Conservation (phyloP, 179 eudicot genomes). For the Heliamphora pulchella region DNA sequence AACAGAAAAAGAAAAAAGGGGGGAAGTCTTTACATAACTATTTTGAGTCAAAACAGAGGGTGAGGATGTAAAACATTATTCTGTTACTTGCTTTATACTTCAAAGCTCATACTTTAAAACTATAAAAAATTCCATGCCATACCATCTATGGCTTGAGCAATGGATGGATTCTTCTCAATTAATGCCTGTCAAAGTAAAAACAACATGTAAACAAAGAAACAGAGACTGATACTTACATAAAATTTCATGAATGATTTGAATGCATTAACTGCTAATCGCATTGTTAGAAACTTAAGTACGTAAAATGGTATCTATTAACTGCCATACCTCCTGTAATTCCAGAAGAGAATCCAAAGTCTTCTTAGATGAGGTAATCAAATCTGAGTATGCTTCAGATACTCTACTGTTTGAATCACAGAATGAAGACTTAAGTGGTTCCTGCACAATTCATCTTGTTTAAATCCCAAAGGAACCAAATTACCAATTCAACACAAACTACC, state of each 20-base stretch:
- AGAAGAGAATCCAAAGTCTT: constrained; percentile 61
- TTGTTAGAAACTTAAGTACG: neutral
- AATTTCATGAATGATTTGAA: neutral
- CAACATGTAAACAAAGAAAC: neutral
- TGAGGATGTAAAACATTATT: neutral
- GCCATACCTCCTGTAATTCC: constrained; percentile 63
- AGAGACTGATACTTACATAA: neutral
- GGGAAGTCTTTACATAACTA: neutral
- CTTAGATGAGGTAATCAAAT: constrained; percentile 54
- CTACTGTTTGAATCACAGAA: constrained; percentile 47
- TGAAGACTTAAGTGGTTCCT: constrained; percentile 12
- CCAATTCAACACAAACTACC: neutral
- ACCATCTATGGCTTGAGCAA: constrained; percentile 58
- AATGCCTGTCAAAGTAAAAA: constrained; percentile 47
- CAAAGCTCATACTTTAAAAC: neutral
- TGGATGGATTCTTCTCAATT: constrained; percentile 66
- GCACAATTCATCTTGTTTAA: neutral
- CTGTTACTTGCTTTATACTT: neutral
- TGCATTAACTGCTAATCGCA: constrained; percentile 2
- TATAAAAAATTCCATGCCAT: constrained; percentile 16
- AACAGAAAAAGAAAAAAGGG: neutral
- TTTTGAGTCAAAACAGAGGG: neutral
- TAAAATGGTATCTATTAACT: neutral
- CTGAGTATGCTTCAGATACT: constrained; percentile 56
- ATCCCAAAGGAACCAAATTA: neutral